Base-by-base conservation (phyloP, 2,329 filamentous ascomycete genomes). In the Beauveria sp. region DNA sequence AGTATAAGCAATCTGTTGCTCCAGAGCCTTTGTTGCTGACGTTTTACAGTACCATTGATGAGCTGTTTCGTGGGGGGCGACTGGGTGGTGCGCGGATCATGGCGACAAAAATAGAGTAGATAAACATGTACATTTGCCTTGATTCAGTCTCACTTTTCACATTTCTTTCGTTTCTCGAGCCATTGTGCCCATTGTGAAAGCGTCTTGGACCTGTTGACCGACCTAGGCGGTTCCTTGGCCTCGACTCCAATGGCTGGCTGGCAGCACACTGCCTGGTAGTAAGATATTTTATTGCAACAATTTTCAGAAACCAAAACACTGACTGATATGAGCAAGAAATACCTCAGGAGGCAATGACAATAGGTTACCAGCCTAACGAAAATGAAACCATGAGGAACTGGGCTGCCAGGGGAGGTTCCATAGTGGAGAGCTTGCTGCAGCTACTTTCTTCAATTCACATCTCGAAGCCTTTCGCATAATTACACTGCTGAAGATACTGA, bases 31-130 rank as follows among this genome's bases (percentile, higher is more conserved):
- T 62, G 41, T 14, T 66, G 30, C 37, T 61, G 12, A 53, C 53
- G 1, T 66, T 66, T 44, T 66, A 65, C 34, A 59, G 63, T 22
- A 63, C 64, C 1, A 55, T 66, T 3, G 64, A 66, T 26, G 61
- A 56, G 18, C 55, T 66, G 12, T 66, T 66, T n/a, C 24, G 41
- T 2, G 53, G 55, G 6, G 59, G 64, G 2, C 46, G 55, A n/a
- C 55, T 66, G 4, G 64, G 64, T 1, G 64, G 64, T 18, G 59
- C 44, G 2, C 54, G 64, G 18, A 63, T 66, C 37, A 63, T 43
- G 30, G 59, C 59, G 14, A 54, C 41, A 41, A 61, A 48, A 24
- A n/a, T 20, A 22, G 22, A 50, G 2, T 56, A 56, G 41, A 57
- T 24, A 10, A 30, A 30, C 8, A 30, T 3, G 28, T 30, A 10